Evolutionary conservation across 139 green algal genomes (phyloP).

Genomic region (Gonium pectorale): DNA sequence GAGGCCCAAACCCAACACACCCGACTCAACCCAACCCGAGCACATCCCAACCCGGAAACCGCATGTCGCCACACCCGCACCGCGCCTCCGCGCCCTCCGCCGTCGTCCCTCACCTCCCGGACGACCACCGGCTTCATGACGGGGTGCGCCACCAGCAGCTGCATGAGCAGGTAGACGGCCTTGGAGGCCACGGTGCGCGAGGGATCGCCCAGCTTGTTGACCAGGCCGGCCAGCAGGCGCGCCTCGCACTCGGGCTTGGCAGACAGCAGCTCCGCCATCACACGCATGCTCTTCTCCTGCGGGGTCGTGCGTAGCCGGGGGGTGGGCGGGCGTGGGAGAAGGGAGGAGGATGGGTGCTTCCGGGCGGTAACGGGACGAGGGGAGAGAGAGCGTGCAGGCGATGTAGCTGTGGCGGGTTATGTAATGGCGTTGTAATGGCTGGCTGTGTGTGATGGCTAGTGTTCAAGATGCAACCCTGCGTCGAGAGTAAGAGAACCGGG

Average conservation of each 20-base stretch:
- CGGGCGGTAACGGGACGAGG: not conserved
- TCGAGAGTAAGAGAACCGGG: too few relatives aligned
- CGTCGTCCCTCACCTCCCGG: conserved; percentile 73
- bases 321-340: not conserved
- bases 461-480: too few relatives aligned
- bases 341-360: not conserved
- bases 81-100: not conserved
- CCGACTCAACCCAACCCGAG: too few relatives aligned
- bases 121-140: conserved; percentile 91
- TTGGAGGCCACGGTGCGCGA: conserved; percentile 79
- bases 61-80: not conserved
- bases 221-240: conserved; percentile 79
- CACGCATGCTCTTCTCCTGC: conserved; percentile 54
- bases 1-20: too few relatives aligned
- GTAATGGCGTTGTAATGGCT: too few relatives aligned
- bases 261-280: conserved; percentile 70
- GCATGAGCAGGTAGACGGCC: conserved; percentile 84
- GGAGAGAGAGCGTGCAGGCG: not conserved
- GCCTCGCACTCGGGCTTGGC: conserved; percentile 81
- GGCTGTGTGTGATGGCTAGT: too few relatives aligned
- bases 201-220: conserved; percentile 97
- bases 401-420: too few relatives aligned
- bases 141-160: conserved; percentile 88
- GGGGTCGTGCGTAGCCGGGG: not conserved
- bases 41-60: too few relatives aligned